Evolutionary conservation across 371 early-diverging fungal genomes (phyloP).

Genomic region (Haplosporangium sp.): DNA sequence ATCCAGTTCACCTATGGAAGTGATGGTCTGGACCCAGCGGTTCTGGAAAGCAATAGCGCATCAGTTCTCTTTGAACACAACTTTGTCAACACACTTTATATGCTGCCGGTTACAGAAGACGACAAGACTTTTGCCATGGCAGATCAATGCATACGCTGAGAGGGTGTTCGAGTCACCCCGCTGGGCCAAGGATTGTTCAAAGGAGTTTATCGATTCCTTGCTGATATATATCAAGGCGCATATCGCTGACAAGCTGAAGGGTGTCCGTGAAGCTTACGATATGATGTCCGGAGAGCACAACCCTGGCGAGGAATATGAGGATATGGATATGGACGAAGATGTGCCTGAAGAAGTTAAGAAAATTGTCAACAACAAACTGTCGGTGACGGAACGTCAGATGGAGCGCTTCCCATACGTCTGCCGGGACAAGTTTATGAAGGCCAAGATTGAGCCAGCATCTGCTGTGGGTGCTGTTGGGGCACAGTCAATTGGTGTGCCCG

Average conservation of each 20-base stretch:
- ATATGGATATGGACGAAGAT: conserved; percentile 70
- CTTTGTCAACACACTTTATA: conserved; percentile 59
- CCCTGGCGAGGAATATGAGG: conserved; percentile 74
- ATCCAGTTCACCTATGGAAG: conserved; percentile 99
- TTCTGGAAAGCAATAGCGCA: too few species aligned
- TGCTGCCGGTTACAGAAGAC: conserved; percentile 44
- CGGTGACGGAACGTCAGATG: conserved; percentile 82
- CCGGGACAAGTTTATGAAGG: conserved; percentile 83
- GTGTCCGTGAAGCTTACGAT: conserved; percentile 60
- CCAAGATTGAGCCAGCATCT: conserved; percentile 54
- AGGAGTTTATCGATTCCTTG: conserved; percentile 72
- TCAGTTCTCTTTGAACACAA: too few species aligned
- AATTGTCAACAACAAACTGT: conserved; percentile 72
- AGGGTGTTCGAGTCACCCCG: conserved; percentile 59
- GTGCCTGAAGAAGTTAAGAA: conserved; percentile 58
- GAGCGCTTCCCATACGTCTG: conserved; percentile 82
- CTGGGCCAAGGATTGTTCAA: conserved; percentile 74
- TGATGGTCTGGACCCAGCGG: conserved; percentile 98
- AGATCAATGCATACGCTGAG: conserved; percentile 70
- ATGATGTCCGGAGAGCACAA: conserved; percentile 66
- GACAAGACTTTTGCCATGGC: conserved; percentile 73
- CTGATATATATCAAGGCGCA: conserved; percentile 64
- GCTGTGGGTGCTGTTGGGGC: conserved; percentile 99
- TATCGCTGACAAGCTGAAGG: conserved; percentile 64
- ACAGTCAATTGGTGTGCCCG: conserved; percentile 99